A percentile compares a stretch with the other conserved stretches of the same genome.
These are phyloP conservation scores for Prosopis cineraria DNA, from an alignment of 306 rosid genomes.

Conservation along the genomic window DNA sequence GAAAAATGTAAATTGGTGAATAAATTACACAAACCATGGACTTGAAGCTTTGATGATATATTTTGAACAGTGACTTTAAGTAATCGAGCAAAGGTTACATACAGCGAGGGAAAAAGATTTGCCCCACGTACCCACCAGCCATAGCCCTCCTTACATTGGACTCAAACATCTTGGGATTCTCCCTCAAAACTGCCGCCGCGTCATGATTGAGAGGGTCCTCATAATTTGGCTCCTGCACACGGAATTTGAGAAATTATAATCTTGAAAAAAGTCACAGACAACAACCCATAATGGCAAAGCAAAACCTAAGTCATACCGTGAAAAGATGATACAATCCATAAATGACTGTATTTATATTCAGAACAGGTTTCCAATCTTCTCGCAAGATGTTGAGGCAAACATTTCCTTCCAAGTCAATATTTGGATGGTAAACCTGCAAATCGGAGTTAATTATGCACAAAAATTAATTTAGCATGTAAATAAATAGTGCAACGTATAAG, in stretches of 20 bases:
- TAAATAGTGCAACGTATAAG: background rate
- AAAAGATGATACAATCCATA: conserved; percentile 77
- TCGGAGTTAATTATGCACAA: background rate
- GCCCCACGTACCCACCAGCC: conserved; percentile 85
- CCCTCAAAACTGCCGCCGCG: conserved; percentile 81
- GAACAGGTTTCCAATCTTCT: conserved; percentile 89
- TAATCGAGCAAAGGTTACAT: conserved; percentile 39
- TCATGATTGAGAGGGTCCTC: conserved; percentile 83
- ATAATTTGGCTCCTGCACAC: conserved; percentile 65
- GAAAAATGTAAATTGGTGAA: conserved; percentile 31
- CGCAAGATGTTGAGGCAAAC: conserved; percentile 81
- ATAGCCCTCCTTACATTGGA: conserved; percentile 76
- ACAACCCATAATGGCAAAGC: background rate
- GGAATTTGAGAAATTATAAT: background rate
- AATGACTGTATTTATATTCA: conserved; percentile 65
- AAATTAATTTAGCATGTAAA: background rate
- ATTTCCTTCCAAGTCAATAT: conserved; percentile 83
- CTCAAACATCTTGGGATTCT: conserved; percentile 65
- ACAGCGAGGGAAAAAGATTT: conserved; percentile 63
- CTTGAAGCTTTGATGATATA: conserved; percentile 30
- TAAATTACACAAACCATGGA: conserved; percentile 44
- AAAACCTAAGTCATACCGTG: conserved; percentile 45
- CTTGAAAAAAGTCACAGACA: background rate
- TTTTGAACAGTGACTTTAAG: conserved; percentile 23
- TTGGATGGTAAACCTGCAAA: conserved; percentile 73